A percentile compares a stretch with the other conserved stretches of the same genome.
Conservation (phyloP, 2,329 filamentous ascomycete species). For the Amesomyces nigricolor region DNA sequence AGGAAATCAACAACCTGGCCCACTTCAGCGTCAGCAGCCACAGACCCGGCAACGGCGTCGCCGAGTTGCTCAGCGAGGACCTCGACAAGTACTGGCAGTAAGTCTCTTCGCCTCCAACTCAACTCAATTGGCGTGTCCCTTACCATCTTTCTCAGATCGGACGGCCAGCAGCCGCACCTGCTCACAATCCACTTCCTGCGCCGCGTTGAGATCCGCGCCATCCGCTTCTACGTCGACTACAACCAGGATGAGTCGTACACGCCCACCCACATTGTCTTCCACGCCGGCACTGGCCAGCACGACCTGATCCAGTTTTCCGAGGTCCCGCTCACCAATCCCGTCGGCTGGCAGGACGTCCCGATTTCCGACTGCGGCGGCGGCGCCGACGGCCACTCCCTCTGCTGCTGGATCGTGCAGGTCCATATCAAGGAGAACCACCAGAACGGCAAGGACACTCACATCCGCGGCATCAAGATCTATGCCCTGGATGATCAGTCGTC, state of each 20-base stretch:
- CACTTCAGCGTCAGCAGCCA: constrained; percentile 77
- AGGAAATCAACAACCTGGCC: constrained; percentile 79
- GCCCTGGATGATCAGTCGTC: constrained; percentile 48
- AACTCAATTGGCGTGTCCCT: neutral
- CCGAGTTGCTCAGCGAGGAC: constrained; percentile 69
- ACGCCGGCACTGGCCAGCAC: constrained; percentile 85
- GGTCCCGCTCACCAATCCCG: constrained; percentile 70
- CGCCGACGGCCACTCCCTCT: constrained; percentile 65
- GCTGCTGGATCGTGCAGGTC: constrained; percentile 86
- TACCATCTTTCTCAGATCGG: constrained; percentile 48
- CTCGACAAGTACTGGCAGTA: constrained; percentile 74
- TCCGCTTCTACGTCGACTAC: constrained; percentile 86
- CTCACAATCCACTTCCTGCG: constrained; percentile 80
- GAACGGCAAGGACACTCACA: constrained; percentile 98
- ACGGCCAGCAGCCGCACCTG: constrained; percentile 76
- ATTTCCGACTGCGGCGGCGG: constrained; percentile 50
- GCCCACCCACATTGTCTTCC: constrained; percentile 83
- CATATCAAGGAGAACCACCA: constrained; percentile 94
- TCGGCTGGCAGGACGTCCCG: constrained; percentile 87
- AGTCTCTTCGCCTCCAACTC: constrained; percentile 28
- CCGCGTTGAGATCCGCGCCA: constrained; percentile 68
- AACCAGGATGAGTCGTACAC: constrained; percentile 93
- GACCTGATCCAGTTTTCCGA: constrained; percentile 83
- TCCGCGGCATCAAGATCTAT: constrained; percentile 86
- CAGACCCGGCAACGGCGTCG: constrained; percentile 74